Evolutionary conservation across 495 filamentous ascomycete species (phyloP).

Genomic region (Trichoderma asperelloides): DNA sequence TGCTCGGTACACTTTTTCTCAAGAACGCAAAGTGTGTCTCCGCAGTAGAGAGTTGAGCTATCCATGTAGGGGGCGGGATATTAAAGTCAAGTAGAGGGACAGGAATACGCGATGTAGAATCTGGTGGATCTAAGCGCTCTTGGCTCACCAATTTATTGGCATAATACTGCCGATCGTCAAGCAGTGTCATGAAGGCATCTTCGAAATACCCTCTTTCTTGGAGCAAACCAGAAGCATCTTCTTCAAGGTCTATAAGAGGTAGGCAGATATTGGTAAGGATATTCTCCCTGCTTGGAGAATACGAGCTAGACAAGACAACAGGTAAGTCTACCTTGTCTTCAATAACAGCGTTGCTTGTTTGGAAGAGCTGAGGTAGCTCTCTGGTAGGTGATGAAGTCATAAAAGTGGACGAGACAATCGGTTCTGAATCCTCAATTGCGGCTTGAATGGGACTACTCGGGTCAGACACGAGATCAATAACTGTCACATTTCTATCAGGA

Average conservation of each 20-base stretch:
- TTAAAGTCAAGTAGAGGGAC: constrained; percentile 6
- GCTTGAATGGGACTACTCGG: neutral
- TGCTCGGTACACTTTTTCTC: neutral
- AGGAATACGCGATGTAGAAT: neutral
- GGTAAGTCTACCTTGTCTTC: neutral
- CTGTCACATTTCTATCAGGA: neutral
- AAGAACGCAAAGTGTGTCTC: neutral
- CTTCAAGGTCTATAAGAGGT: neutral
- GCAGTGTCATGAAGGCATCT: neutral
- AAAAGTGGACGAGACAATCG: neutral
- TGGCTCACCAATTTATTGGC: neutral
- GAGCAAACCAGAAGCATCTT: neutral
- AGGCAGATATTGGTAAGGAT: neutral
- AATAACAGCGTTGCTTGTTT: neutral
- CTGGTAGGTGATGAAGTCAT: neutral
- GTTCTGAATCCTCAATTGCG: neutral
- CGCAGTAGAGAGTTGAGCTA: neutral
- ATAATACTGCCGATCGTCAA: neutral
- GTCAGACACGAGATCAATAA: constrained; percentile 4
- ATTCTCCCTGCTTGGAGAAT: neutral
- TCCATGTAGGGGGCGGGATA: neutral
- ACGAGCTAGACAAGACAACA: neutral
- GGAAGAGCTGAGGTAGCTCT: neutral
- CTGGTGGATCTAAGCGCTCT: neutral
- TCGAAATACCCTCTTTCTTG: neutral